Percentiles rank a stretch among this genome's conserved stretches.
Evolutionary conservation across 2,329 filamentous ascomycete genomes (phyloP).

Genomic region (Colletotrichum siamense): DNA sequence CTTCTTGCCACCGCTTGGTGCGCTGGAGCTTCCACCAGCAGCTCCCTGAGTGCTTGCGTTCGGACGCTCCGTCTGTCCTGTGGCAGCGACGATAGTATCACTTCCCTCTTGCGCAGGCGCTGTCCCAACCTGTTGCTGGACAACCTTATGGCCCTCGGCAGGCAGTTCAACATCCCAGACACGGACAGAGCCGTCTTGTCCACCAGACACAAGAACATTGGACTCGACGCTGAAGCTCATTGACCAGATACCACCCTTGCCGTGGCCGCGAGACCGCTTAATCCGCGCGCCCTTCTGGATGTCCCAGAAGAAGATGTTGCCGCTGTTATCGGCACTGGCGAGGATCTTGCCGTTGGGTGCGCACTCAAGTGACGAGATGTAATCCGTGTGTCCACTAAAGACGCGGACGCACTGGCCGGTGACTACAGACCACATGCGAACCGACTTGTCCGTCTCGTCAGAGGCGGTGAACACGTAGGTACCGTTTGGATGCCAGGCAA

Average conservation of each 20-base stretch:
- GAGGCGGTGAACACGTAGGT: conserved; percentile 93
- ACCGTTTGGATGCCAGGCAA: conserved; percentile 95
- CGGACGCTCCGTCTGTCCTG: conserved; percentile 33
- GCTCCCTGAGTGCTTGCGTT: conserved; percentile 30
- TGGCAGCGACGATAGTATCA: conserved; percentile 32
- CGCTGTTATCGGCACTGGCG: conserved; percentile 87
- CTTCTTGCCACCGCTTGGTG: conserved; percentile 61
- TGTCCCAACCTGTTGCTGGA: conserved; percentile 20
- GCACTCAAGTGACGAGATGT: conserved; percentile 84
- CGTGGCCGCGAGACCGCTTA: conserved; percentile 94
- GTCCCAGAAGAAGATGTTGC: conserved; percentile 95
- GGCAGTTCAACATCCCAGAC: conserved; percentile 89
- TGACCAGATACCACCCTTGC: conserved; percentile 91
- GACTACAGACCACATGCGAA: conserved; percentile 96
- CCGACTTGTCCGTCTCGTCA: conserved; percentile 83
- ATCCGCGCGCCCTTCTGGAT: conserved; percentile 83
- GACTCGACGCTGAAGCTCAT: conserved; percentile 94
- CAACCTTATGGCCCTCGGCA: conserved; percentile 67
- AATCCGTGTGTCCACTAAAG: conserved; percentile 89
- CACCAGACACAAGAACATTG: conserved; percentile 86
- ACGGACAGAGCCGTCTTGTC: conserved; percentile 90
- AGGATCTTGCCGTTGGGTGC: conserved; percentile 87
- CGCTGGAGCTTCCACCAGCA: conserved; percentile 29
- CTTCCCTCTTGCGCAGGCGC: conserved; percentile 28
- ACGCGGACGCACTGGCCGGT: conserved; percentile 88